phyloP scores from a whole-genome alignment of 2,329 filamentous ascomycete species.

The Ceratocystis diversiconidia region DNA sequence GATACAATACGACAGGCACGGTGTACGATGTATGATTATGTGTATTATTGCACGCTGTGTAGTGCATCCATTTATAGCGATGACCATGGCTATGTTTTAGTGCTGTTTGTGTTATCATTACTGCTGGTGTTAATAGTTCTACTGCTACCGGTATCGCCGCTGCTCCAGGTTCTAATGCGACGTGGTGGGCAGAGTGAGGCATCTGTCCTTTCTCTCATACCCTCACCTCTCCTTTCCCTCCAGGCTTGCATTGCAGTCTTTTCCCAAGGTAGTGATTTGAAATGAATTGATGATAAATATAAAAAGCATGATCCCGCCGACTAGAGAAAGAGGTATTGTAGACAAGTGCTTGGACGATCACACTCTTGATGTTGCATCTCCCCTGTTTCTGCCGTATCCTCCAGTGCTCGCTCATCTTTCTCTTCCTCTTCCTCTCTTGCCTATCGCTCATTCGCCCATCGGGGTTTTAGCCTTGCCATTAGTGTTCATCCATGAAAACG shows the following conservation, averaged over 20 bases:
- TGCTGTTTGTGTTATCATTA: no score
- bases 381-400: background rate
- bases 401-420: background rate
- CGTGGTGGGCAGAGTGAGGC: background rate
- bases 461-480: conserved; percentile 29
- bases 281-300: conserved; percentile 4
- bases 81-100: no score
- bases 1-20: background rate
- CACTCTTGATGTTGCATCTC: background rate
- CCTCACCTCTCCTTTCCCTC: no score
- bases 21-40: background rate
- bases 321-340: background rate
- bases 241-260: conserved; percentile 22
- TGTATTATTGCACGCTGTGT: background rate
- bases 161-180: no score
- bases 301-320: background rate
- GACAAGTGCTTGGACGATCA: background rate
- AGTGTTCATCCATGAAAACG: conserved; percentile 80
- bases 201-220: no score
- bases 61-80: no score
- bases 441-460: conserved; percentile 6
- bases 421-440: background rate
- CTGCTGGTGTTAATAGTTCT: no score
- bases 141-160: no score
- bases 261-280: background rate